Evolutionary conservation across 129 eudicot genomes (phyloP), one percentile per base, ranked within the genome.

Genomic region (Heracleum sosnowskyi): DNA sequence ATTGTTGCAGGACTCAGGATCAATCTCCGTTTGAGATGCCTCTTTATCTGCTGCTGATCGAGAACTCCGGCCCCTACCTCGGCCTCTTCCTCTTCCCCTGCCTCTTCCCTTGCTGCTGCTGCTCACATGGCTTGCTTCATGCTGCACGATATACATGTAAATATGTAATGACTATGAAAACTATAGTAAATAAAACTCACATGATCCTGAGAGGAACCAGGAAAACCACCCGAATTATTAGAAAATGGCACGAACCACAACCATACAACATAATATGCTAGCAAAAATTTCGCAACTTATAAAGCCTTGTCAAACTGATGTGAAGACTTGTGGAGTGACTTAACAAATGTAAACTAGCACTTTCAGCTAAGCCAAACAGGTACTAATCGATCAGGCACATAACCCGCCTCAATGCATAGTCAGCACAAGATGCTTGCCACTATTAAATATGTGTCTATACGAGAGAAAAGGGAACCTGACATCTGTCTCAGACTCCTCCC

Each of bases 71-170:
- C 85, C 79, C 77, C 88, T 82, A 41, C 71, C 71, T 64, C 71
- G 81, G 18, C 98, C 98, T 76, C 98, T 85, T 47, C 96, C 96
- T 69, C 97, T 84, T 75, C 97, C 98, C 77, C 98, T 81, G 4
- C 98, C 97, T 79, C 98, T 86, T 71, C 97, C 98, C 81, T 93
- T 88, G 72, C 93, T 91, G 37, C 86, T 87, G 88, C 91, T 86
- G 82, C 89, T 83, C 73, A 90, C 76, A 44, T 89, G 91, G 55
- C 80, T 79, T 63, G 71, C 80, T 79, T 93, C 98, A 64, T 69
- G 84, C 96, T 92, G 86, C 87, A 88, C 77, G 45, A 44, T 41
- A 66, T 31, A 44, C 34, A 73, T 42, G 11, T 12, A 41, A 15
- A 44, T 22, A 73, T 42, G 11, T 12, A 41, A 15, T 1, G 10